Percentiles rank a stretch among this genome's conserved stretches.
These are phyloP conservation scores for Kodamaea suecica DNA, from an alignment of 1,139 yeast genomes.

Conservation along the genomic window DNA sequence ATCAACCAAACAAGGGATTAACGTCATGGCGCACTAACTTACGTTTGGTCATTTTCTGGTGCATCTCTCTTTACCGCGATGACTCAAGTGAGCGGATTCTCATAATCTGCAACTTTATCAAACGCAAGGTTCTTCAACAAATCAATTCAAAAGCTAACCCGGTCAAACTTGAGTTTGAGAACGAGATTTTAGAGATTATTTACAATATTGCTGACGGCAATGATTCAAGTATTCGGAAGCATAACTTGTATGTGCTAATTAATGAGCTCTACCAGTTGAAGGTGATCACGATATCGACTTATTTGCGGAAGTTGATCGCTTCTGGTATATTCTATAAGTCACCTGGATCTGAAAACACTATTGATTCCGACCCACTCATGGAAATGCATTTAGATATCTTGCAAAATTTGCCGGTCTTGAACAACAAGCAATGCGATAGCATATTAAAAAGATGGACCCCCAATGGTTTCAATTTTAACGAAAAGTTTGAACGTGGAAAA, in stretches of 20 bases:
- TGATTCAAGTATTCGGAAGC: conserved; percentile 20
- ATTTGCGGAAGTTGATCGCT: conserved; percentile 74
- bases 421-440: conserved; percentile 50
- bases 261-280: conserved; percentile 53
- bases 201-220: conserved; percentile 22
- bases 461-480: conserved; percentile 31
- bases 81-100: conserved; percentile 33
- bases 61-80: conserved; percentile 41
- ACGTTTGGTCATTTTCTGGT: conserved; percentile 45
- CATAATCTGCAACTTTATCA: conserved; percentile 39
- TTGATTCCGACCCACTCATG: conserved; percentile 19
- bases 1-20: conserved; percentile 5
- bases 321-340: conserved; percentile 70
- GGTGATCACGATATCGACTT: conserved; percentile 60
- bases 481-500: conserved; percentile 31
- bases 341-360: conserved; percentile 15
- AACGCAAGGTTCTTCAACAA: conserved; percentile 29
- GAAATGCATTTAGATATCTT: conserved; percentile 49
- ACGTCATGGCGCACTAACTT: conserved; percentile 42
- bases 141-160: conserved; percentile 22
- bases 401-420: conserved; percentile 51
- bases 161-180: conserved; percentile 45
- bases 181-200: conserved; percentile 35
- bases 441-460: conserved; percentile 43
- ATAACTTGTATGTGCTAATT: conserved; percentile 48